These are phyloP conservation scores for Podosphaera leucotricha DNA, from an alignment of 2,329 filamentous ascomycete genomes.

Conservation along the genomic window DNA sequence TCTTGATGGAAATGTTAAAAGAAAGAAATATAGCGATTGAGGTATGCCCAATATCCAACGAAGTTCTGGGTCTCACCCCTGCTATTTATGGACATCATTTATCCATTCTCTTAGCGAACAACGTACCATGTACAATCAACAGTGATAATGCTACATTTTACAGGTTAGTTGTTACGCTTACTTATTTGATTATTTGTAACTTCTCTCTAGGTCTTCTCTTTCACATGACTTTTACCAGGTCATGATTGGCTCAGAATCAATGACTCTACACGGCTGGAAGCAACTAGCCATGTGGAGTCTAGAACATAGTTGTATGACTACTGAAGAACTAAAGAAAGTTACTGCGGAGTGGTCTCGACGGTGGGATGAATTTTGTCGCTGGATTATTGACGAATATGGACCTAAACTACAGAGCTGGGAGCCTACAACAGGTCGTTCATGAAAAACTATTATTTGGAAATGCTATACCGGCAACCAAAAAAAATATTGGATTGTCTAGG, in stretches of 20 bases:
- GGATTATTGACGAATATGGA: conserved; percentile 23
- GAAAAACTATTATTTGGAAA: not conserved
- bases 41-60: conserved; percentile 55
- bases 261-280: conserved; percentile 47
- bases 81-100: conserved; percentile 41
- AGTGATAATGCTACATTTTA: conserved; percentile 57
- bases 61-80: conserved; percentile 45
- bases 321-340: conserved; percentile 19
- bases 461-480: not conserved
- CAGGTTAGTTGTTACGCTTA: conserved; percentile 21
- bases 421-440: conserved; percentile 5
- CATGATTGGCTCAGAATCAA: conserved; percentile 42
- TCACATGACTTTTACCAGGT: conserved; percentile 60
- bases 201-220: conserved; percentile 32
- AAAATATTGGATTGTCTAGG: not conserved
- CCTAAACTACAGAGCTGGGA: conserved; percentile 5
- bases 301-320: conserved; percentile 30
- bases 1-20: conserved; percentile 42
- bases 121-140: conserved; percentile 49
- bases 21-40: conserved; percentile 44
- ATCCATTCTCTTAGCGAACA: conserved; percentile 44
- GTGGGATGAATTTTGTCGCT: conserved; percentile 35
- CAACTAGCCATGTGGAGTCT: conserved; percentile 41
- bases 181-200: conserved; percentile 1
- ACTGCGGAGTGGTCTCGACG: conserved; percentile 24